phyloP scores from a whole-genome alignment of 495 filamentous ascomycete species.

The Aspergillus sparsus region DNA sequence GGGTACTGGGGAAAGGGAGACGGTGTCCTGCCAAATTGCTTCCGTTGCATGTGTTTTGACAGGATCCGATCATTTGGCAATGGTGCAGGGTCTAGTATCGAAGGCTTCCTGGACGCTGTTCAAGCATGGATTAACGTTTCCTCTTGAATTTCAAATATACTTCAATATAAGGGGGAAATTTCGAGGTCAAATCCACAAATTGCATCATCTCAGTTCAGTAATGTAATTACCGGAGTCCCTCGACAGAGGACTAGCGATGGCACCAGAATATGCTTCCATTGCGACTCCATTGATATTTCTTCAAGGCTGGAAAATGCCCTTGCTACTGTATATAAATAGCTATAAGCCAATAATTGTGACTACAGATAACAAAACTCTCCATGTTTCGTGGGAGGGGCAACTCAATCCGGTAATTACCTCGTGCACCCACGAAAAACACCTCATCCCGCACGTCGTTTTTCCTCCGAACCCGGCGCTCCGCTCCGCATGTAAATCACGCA shows the following conservation, averaged over 20 bases:
- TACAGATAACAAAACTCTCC: constrained; percentile 5
- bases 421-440: constrained; percentile 5
- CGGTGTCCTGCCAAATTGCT: too few species aligned
- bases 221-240: neutral
- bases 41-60: too few species aligned
- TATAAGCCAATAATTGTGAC: neutral
- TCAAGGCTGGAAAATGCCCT: too few species aligned
- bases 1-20: too few species aligned
- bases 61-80: too few species aligned
- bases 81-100: too few species aligned
- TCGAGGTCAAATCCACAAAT: neutral
- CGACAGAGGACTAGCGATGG: constrained; percentile 19
- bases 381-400: constrained; percentile 13
- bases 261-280: constrained; percentile 19
- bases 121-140: neutral
- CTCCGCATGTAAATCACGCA: constrained; percentile 23
- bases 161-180: neutral
- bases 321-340: neutral
- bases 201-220: constrained; percentile 1
- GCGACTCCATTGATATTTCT: neutral
- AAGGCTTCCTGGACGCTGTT: neutral
- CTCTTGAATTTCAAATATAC: neutral
- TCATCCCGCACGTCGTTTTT: constrained; percentile 23
- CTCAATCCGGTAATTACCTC: constrained; percentile 9
- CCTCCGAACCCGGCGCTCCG: constrained; percentile 47